These are phyloP conservation scores for Chrysanthemum makinoi DNA, from an alignment of 129 eudicot species.

Conservation along the genomic window DNA sequence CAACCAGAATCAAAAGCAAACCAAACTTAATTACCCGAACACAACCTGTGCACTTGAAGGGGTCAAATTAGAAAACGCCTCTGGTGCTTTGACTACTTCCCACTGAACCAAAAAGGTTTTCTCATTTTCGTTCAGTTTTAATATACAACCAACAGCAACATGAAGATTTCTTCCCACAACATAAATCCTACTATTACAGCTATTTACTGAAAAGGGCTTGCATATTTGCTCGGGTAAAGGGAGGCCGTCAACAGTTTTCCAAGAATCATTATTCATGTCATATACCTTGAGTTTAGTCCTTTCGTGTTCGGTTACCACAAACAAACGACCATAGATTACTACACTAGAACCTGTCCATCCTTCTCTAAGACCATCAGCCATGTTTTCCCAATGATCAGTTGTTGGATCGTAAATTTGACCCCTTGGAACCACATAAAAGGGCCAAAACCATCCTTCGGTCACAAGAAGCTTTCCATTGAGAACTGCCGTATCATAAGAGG, in stretches of 20 bases:
- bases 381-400: conserved; percentile 61
- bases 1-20: no score
- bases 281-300: no score
- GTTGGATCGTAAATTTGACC: conserved; percentile 90
- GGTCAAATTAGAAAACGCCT: no score
- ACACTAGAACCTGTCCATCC: conserved; percentile 97
- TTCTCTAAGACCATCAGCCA: conserved; percentile 76
- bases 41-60: conserved; percentile 30
- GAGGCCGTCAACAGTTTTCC: no score
- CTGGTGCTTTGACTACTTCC: no score
- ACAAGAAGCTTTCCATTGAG: conserved; percentile 80
- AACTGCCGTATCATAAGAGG: conserved; percentile 77
- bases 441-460: conserved; percentile 99
- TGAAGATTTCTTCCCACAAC: conserved; percentile 65
- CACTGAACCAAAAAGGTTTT: no score
- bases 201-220: conserved; percentile 74
- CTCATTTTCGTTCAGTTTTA: no score
- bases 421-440: no score
- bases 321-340: conserved; percentile 60
- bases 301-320: conserved; percentile 83
- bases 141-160: conserved; percentile 63
- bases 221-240: conserved; percentile 82
- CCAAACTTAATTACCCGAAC: conserved; percentile 3
- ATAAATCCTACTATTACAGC: conserved; percentile 49
- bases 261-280: conserved; percentile 48